A percentile compares a stretch with the other conserved stretches of the same genome.
Evolutionary conservation across 257 asterid species (phyloP).

Genomic region (Solanum ossicruentum): DNA sequence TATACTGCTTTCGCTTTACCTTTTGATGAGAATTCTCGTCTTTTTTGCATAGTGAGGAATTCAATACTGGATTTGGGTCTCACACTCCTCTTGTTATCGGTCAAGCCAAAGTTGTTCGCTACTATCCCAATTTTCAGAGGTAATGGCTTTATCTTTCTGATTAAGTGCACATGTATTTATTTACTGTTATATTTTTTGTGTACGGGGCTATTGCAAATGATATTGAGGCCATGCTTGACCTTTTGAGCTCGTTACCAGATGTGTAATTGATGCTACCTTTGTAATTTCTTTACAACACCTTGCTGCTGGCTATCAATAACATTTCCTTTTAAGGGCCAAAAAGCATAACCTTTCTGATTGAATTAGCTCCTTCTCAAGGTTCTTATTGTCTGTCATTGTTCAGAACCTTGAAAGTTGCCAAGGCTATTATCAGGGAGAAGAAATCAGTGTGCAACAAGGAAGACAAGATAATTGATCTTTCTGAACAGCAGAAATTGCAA

Average conservation of each 20-base stretch:
- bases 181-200: background rate
- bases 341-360: background rate
- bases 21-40: constrained; percentile 6
- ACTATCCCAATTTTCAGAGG: constrained; percentile 71
- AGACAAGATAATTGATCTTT: constrained; percentile 55
- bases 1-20: constrained; percentile 1
- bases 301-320: background rate
- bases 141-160: constrained; percentile 12
- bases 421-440: constrained; percentile 57
- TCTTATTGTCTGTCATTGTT: constrained; percentile 16
- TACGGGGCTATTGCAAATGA: background rate
- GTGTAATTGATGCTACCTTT: background rate
- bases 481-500: constrained; percentile 58
- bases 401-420: constrained; percentile 70
- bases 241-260: background rate
- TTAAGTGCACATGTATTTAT: background rate
- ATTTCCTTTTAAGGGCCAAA: background rate
- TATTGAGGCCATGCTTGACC: background rate
- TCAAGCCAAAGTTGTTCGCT: constrained; percentile 79
- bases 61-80: constrained; percentile 81
- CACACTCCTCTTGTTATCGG: constrained; percentile 84
- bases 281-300: background rate
- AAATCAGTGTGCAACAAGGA: constrained; percentile 62
- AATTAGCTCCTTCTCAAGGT: background rate
- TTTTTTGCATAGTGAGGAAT: constrained; percentile 60